Evolutionary conservation across 148 eudicot genomes (phyloP).

Genomic region (Rhododendron henanense): DNA sequence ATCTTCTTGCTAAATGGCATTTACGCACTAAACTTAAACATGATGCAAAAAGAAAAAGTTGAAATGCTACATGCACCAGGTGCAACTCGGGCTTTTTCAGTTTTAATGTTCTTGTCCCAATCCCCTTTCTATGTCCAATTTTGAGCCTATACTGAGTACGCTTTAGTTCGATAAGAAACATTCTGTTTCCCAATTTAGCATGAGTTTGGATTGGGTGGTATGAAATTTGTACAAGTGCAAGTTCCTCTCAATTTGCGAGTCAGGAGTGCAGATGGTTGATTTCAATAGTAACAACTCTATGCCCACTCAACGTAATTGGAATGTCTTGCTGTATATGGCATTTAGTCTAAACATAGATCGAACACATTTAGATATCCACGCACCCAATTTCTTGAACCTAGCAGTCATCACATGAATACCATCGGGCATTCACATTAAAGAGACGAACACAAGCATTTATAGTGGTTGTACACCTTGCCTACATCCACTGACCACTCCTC

Average conservation of each 20-base stretch:
- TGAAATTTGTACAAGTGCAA: background rate
- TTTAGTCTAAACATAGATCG: background rate
- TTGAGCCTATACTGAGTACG: background rate
- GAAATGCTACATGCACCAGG: background rate
- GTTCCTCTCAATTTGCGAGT: background rate
- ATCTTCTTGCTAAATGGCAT: background rate
- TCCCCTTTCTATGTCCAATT: background rate
- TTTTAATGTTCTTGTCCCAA: background rate
- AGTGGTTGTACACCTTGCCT: background rate
- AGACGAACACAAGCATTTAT: background rate
- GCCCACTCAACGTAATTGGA: background rate
- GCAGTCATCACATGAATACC: background rate
- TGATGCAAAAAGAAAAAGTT: background rate
- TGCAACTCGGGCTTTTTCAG: background rate
- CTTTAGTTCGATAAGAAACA: background rate
- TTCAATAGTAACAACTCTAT: background rate
- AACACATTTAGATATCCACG: background rate
- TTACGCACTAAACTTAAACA: background rate
- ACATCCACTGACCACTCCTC: background rate
- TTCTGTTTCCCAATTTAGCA: background rate
- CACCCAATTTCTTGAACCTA: background rate
- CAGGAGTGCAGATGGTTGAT: background rate
- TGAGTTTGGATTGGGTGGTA: background rate
- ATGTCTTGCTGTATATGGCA: background rate
- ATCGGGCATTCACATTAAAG: background rate